Evolutionary conservation across 305 asterid species (phyloP), one percentile per base, ranked within the genome.

Genomic region (Fraxinus sp.): DNA sequence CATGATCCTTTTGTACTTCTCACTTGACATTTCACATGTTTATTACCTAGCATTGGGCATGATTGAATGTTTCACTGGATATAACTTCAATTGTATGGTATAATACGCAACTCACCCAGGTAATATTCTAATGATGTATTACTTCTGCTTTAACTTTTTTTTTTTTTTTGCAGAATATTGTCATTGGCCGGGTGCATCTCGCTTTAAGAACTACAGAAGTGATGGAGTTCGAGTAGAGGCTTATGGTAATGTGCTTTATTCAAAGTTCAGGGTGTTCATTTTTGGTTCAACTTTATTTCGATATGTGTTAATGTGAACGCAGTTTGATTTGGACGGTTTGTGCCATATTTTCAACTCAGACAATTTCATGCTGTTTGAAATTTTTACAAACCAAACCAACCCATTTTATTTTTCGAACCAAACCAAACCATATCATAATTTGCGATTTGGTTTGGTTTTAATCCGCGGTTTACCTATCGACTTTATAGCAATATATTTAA

Each of bases 171-270:
- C 87, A 93, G 98, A 93, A 9, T 26, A 66, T 35, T 78, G 82
- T 36, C 88, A 85, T 18, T 71, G 83, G 86, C 93, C 90, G 16
- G 88, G 68, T 46, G 90, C 88, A 73, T 87, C 97, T 2, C 75
- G 89, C 81, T 82, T 90, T 80, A 92, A 88, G 87, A 87, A 87
- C 80, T 90, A 86, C 11, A 80, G 77, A 83, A 78, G 30, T 20
- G 88, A 84, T 49, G 83, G 84, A 82, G 78, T 78, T 86, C 90
- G 79, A 83, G 83, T 82, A 75, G 92, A 88, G 59, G 79, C 85
- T 78, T 81, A 80, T 74, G 94, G 94, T 91, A 93, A 77, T 81
- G 26, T 80, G 39, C 74, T 85, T 2, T 79, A 14, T 81, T 36
- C 73, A 22, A 55, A 62, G 7, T 79, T 80, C 78, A 44, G 22